Percentiles rank a stretch among this genome's conserved stretches.
phyloP scores from a whole-genome alignment of 495 filamentous ascomycete species.

The Acidiella bohemica region DNA sequence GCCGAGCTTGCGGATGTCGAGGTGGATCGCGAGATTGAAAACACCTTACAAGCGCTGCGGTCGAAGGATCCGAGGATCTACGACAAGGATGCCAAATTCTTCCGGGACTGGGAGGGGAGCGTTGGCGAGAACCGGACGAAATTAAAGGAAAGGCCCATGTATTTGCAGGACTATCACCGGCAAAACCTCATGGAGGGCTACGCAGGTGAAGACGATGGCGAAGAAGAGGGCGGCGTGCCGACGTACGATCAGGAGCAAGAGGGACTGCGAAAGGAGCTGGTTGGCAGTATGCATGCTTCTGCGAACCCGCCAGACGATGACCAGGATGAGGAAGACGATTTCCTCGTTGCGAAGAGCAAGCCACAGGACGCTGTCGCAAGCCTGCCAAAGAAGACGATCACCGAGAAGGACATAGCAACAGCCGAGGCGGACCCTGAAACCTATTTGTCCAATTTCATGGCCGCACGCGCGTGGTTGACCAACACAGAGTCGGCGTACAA shows the following conservation, averaged over 20 bases:
- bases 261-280: slow-evolving; percentile 57
- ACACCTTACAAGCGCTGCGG: slow-evolving; percentile 71
- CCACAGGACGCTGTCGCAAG: slow-evolving; percentile 8
- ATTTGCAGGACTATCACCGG: slow-evolving; percentile 78
- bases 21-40: slow-evolving; percentile 74
- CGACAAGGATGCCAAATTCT: slow-evolving; percentile 66
- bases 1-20: slow-evolving; percentile 67
- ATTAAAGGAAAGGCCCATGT: slow-evolving; percentile 72
- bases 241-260: slow-evolving; percentile 83
- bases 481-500: slow-evolving; percentile 44
- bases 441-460: slow-evolving; percentile 80
- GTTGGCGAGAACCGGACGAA: slow-evolving; percentile 25
- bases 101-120: slow-evolving; percentile 43
- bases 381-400: slow-evolving; percentile 29
- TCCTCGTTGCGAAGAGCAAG: slow-evolving; percentile 39
- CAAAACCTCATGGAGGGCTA: slow-evolving; percentile 61
- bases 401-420: slow-evolving; percentile 49
- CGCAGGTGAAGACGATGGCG: slow-evolving; percentile 40
- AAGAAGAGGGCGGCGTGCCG: slow-evolving; percentile 42
- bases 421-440: slow-evolving; percentile 85
- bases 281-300: slow-evolving; percentile 65
- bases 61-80: slow-evolving; percentile 84
- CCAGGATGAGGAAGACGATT: slow-evolving; percentile 41
- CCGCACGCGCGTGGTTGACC: slow-evolving; percentile 68
- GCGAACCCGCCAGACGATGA: slow-evolving; percentile 29